Evolutionary conservation across 371 early-diverging fungal species (phyloP), one percentile per base, ranked within the genome.

Genomic region (Haplosporangium sp.): DNA sequence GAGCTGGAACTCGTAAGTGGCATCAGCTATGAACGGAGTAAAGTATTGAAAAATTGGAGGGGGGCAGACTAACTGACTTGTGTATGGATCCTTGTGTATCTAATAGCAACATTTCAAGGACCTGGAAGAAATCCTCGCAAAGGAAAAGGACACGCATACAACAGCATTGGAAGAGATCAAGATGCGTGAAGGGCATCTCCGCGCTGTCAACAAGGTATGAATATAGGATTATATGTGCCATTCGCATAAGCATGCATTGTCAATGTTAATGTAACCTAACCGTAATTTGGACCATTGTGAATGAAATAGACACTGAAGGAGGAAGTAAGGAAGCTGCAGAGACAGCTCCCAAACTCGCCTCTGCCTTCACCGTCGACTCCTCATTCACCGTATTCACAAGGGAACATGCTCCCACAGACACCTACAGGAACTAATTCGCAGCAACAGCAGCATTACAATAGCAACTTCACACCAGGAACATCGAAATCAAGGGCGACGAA

Each of bases 151-250:
- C 1, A 53, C 64, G 0, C 83, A 82, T 61, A 77, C 45, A 3
- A 80, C 84, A 40, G 82, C 84, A 45, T 41, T 85, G 4, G 90
- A 92, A 50, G 90, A 91, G 57, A 81, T 84, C 59, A 83, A 80
- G 51, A 74, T 89, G 53, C 85, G 88, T 5, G 92, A 92, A 70
- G 80, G 83, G 37, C 90, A 92, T 59, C 80, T 91, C 52, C 91
- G 90, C 68, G 85, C 86, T 1, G 74, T 91, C 18, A 91, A 92
- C 65, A 90, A 87, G 81, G 89, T 86, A 12, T n/a, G n/a, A n/a
- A n/a, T 20, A 7, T 48, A n/a, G 3, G 12, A n/a, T 16, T 48
- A 7, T n/a, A 12, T 12, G 16, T 16, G 8, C 29, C 29, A 4
- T 29, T 29, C 4, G 29, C 29, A 29, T 29, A 29, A 4, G 29